Base-by-base conservation (phyloP, 2,329 filamentous ascomycete species). In the Coniochaeta ligniaria region DNA sequence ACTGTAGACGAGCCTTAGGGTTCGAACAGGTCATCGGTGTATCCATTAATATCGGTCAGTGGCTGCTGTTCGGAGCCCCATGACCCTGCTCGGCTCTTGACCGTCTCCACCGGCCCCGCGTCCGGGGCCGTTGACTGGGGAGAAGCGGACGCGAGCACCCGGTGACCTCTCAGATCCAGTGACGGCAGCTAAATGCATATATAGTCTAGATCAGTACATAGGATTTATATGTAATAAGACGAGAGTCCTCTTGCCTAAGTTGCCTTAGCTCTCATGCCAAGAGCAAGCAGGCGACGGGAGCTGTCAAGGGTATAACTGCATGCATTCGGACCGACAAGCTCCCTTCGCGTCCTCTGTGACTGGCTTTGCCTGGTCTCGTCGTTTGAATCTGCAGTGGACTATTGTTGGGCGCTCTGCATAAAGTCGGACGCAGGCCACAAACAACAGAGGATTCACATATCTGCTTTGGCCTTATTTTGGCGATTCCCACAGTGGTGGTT, bases 291-390 rank as follows among this genome's bases (percentile, higher is more conserved):
- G 36, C 56, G 11, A 31, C 26, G 56, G n/a, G n/a, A 43, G 56
- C 22, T 12, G 24, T 31, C 58, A 61, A 38, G 60, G 62, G 63
- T 45, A 45, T 63, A 63, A 64, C 62, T 62, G 61, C 63, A 62
- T 65, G 64, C 63, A 69, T 65, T 69, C 67, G 67, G 67, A 63
- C 67, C 67, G 66, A 69, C 59, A 62, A 56, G 57, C 59, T 57
- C 41, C n/a, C 59, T 60, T 57, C 56, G 59, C 59, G 43, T 24
- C 24, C 22, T 24, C n/a, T 38, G 54, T 47, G 43, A 47, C 52
- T 55, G 52, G 31, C 17, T 28, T 14, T 33, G 50, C 26, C 16
- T 55, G 24, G 22, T n/a, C n/a, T n/a, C n/a, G 43, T 17, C 43
- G n/a, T 22, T 22, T 12, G 26, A 52, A 9, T 52, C 3, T 17